Percentiles rank a stretch among this genome's conserved stretches.
Conservation (phyloP, 2,329 filamentous ascomycete species). For the Knoxdaviesia capensis region DNA sequence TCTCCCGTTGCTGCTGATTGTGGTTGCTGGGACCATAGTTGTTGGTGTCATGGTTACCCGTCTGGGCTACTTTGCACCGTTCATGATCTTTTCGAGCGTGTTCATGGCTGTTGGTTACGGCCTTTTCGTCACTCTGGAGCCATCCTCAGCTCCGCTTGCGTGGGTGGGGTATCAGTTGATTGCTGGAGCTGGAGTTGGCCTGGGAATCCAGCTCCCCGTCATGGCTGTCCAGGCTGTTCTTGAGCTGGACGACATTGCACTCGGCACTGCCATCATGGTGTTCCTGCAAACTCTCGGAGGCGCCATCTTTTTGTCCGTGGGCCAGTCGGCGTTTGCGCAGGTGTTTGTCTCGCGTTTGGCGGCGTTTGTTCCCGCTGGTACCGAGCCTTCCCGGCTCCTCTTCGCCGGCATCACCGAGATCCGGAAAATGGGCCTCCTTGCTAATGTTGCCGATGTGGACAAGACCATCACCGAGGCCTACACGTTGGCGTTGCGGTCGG, state of each 20-base stretch:
- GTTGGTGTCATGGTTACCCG: constrained; percentile 13
- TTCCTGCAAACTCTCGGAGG: constrained; percentile 23
- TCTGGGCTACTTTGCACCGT: constrained; percentile 19
- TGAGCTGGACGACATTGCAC: constrained; percentile 19
- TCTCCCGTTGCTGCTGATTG: constrained; percentile 14
- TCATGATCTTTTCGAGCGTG: constrained; percentile 14
- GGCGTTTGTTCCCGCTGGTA: background rate
- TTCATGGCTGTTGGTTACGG: constrained; percentile 13
- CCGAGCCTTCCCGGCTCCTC: constrained; percentile 1
- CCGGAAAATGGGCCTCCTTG: background rate
- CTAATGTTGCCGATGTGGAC: background rate
- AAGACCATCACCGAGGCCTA: constrained; percentile 1
- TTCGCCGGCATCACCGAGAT: constrained; percentile 1
- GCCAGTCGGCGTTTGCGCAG: constrained; percentile 23
- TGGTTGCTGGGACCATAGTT: constrained; percentile 13
- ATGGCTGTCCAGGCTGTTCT: constrained; percentile 25
- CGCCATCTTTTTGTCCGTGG: constrained; percentile 28
- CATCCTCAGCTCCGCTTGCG: constrained; percentile 8
- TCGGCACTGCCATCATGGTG: constrained; percentile 23
- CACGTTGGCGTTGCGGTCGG: background rate
- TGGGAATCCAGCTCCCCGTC: constrained; percentile 21
- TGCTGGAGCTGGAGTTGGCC: constrained; percentile 15
- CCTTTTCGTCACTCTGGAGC: constrained; percentile 16
- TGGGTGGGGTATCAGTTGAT: constrained; percentile 8
- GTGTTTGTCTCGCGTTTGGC: background rate